These are phyloP conservation scores for Trichomonas vaginalis DNA, from an alignment of 208 protist genomes.

Conservation along the genomic window DNA sequence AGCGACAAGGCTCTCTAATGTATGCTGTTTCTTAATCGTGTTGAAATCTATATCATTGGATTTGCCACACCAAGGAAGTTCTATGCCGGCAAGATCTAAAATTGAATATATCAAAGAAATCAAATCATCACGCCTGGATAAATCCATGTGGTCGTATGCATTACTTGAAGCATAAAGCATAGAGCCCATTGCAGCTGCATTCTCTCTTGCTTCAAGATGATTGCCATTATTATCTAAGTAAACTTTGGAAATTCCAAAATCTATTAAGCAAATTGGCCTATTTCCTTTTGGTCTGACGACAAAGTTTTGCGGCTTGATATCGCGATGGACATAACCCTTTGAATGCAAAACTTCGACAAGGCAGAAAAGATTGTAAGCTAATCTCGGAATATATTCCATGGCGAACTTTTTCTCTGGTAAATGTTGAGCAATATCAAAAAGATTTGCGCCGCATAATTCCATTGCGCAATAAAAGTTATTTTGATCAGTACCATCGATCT, in stretches of 20 bases:
- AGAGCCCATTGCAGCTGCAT: neutral
- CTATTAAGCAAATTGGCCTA: neutral
- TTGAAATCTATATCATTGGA: neutral
- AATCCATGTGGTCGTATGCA: neutral
- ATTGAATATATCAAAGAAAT: neutral
- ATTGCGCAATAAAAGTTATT: neutral
- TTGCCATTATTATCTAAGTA: neutral
- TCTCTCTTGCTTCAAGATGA: neutral
- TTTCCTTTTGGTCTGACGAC: neutral
- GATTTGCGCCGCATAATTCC: neutral
- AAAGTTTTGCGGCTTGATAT: conserved; percentile 1
- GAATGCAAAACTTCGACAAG: neutral
- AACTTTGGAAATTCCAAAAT: neutral
- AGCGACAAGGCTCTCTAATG: neutral
- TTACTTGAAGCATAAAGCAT: neutral
- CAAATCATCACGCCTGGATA: neutral
- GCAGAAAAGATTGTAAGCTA: neutral
- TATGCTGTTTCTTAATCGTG: neutral
- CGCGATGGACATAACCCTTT: neutral
- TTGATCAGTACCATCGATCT: neutral
- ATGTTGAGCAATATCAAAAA: neutral
- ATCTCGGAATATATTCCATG: neutral
- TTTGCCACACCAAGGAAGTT: neutral
- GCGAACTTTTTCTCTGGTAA: neutral
- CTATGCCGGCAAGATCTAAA: neutral